Conservation (phyloP, 2,329 filamentous ascomycete genomes). For the Hymenoscyphus scutula region DNA sequence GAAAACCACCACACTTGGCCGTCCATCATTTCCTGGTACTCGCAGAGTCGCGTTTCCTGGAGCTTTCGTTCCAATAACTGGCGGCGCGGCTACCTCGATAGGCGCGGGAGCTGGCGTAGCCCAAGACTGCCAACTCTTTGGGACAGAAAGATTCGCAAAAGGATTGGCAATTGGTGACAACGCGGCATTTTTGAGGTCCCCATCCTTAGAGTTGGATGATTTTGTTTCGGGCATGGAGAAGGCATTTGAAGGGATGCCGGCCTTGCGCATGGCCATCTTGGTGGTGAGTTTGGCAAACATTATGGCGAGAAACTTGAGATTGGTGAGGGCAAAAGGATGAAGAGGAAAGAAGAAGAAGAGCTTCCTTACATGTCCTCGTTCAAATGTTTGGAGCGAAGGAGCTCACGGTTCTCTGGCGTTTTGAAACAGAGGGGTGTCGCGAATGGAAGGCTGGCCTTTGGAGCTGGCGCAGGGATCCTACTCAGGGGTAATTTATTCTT, state of each 20-base stretch:
- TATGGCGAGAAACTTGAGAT: background rate
- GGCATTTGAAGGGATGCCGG: slow-evolving; percentile 31
- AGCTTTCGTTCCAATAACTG: slow-evolving; percentile 28
- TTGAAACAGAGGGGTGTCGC: slow-evolving; percentile 16
- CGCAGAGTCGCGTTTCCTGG: slow-evolving; percentile 26
- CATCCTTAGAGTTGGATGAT: slow-evolving; percentile 12
- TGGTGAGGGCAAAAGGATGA: background rate
- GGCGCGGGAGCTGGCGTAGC: slow-evolving; percentile 31
- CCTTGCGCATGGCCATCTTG: slow-evolving; percentile 35
- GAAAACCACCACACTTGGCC: slow-evolving; percentile 63
- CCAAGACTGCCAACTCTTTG: slow-evolving; percentile 33
- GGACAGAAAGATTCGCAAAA: slow-evolving; percentile 32
- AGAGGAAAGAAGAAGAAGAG: slow-evolving; percentile 1
- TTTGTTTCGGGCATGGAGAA: slow-evolving; percentile 21
- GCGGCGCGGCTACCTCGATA: slow-evolving; percentile 27
- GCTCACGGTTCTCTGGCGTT: slow-evolving; percentile 7
- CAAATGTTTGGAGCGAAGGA: slow-evolving; percentile 1
- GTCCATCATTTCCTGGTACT: slow-evolving; percentile 48
- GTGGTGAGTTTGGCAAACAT: slow-evolving; percentile 36
- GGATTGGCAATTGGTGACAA: slow-evolving; percentile 30
- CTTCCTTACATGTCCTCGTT: slow-evolving; percentile 1
- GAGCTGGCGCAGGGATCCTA: slow-evolving; percentile 4
- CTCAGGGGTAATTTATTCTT: background rate
- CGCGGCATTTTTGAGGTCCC: slow-evolving; percentile 14
- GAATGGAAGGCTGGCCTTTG: slow-evolving; percentile 4